These are phyloP conservation scores for Aspergillus funiculosus DNA, from an alignment of 495 filamentous ascomycete species.

Conservation along the genomic window DNA sequence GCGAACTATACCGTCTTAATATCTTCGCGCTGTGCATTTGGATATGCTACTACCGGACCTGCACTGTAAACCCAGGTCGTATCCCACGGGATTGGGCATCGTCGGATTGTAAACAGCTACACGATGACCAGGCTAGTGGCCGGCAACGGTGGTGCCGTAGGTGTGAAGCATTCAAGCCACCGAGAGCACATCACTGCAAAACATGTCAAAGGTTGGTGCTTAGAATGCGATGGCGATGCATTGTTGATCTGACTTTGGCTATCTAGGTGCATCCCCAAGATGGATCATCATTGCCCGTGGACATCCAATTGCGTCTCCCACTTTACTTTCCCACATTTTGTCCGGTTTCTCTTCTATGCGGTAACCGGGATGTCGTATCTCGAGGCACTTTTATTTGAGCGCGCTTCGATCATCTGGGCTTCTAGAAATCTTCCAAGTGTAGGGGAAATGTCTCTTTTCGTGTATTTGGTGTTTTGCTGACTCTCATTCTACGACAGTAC, in stretches of 20 bases:
- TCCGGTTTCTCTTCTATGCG: constrained; percentile 80
- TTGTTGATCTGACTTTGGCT: not conserved
- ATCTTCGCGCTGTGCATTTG: constrained; percentile 63
- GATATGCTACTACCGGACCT: constrained; percentile 72
- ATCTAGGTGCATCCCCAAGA: constrained; percentile 79
- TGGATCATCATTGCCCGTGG: constrained; percentile 99
- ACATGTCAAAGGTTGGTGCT: constrained; percentile 60
- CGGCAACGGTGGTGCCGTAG: constrained; percentile 74
- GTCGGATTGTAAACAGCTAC: constrained; percentile 21
- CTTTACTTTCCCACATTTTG: constrained; percentile 81
- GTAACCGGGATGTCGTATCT: constrained; percentile 62
- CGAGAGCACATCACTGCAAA: constrained; percentile 87
- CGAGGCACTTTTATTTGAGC: constrained; percentile 51
- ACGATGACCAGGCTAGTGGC: constrained; percentile 24
- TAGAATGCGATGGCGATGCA: not conserved
- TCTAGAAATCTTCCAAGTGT: constrained; percentile 63
- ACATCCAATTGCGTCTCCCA: constrained; percentile 89
- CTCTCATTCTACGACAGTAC: constrained; percentile 43
- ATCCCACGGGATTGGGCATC: constrained; percentile 28
- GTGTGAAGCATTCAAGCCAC: constrained; percentile 77
- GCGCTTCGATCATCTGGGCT: constrained; percentile 58
- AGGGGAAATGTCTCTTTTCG: constrained; percentile 16
- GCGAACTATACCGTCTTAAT: constrained; percentile 68
- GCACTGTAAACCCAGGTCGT: constrained; percentile 70
- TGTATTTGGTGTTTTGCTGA: constrained; percentile 12